phyloP scores from a whole-genome alignment of 208 protist species.

The Perkinsela sp. region DNA sequence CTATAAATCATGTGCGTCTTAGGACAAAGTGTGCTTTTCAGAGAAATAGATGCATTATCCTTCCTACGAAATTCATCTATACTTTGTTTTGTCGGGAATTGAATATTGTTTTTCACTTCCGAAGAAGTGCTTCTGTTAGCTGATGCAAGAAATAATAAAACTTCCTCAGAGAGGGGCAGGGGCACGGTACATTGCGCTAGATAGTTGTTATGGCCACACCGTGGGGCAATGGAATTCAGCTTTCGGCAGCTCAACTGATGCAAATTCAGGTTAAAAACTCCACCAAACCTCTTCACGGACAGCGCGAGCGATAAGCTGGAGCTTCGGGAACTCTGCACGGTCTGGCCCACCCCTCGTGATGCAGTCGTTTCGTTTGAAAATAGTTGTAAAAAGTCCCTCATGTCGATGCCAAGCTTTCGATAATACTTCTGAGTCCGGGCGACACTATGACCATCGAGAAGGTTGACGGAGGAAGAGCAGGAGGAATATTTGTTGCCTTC shows the following conservation, averaged over 20 bases:
- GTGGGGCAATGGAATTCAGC: not conserved
- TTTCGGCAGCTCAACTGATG: not conserved
- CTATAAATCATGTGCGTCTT: not conserved
- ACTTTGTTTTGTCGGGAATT: not conserved
- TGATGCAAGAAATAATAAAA: not conserved
- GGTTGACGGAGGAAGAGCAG: not conserved
- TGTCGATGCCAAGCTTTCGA: not conserved
- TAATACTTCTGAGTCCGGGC: not conserved
- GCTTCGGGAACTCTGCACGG: too few relatives aligned
- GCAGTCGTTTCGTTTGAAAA: not conserved
- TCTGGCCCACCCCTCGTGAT: not conserved
- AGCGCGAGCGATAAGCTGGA: too few relatives aligned
- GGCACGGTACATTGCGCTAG: not conserved
- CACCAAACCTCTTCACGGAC: too few relatives aligned
- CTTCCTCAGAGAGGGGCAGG: not conserved
- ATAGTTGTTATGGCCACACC: not conserved
- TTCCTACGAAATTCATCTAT: not conserved
- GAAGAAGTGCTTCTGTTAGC: not conserved
- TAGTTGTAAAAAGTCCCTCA: not conserved
- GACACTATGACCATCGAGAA: not conserved
- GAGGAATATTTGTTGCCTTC: not conserved
- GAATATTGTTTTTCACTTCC: not conserved
- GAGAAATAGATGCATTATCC: not conserved
- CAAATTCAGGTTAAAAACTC: not conserved
- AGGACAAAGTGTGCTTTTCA: not conserved